Evolutionary conservation across 1,284 basidiomycete species (phyloP).

Genomic region (Boletus austroedulis): DNA sequence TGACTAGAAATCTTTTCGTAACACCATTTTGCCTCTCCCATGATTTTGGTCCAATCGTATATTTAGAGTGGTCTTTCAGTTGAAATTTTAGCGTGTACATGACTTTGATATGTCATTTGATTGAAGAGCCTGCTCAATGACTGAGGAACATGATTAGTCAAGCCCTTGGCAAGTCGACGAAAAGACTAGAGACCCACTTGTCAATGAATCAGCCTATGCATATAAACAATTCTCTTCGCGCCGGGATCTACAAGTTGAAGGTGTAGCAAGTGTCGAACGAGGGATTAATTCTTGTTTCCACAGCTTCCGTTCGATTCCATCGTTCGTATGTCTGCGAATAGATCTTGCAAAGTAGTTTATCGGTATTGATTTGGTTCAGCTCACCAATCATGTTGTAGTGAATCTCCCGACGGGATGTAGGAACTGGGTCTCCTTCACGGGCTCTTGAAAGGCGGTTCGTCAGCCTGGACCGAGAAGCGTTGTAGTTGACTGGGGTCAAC

Average conservation of each 20-base stretch:
- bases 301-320: conserved; percentile 68
- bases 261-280: conserved; percentile 67
- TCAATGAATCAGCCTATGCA: conserved; percentile 76
- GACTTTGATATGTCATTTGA: conserved; percentile 46
- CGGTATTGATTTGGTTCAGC: background rate
- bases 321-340: conserved; percentile 53
- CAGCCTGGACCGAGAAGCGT: conserved; percentile 52
- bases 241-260: conserved; percentile 61
- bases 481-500: conserved; percentile 56
- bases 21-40: conserved; percentile 49
- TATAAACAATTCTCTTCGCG: conserved; percentile 78
- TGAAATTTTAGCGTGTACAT: background rate
- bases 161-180: background rate
- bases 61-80: conserved; percentile 34
- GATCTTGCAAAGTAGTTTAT: conserved; percentile 33
- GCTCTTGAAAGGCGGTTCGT: conserved; percentile 35
- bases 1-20: conserved; percentile 59
- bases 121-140: conserved; percentile 62
- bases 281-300: conserved; percentile 73
- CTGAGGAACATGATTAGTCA: conserved; percentile 36
- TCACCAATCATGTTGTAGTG: conserved; percentile 61
- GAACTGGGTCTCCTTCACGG: conserved; percentile 43
- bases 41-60: conserved; percentile 65
- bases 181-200: conserved; percentile 48
- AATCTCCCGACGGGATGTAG: conserved; percentile 56